Evolutionary conservation across 73 alveolate genomes (phyloP).

Genomic region (Tetrahymena borealis): DNA sequence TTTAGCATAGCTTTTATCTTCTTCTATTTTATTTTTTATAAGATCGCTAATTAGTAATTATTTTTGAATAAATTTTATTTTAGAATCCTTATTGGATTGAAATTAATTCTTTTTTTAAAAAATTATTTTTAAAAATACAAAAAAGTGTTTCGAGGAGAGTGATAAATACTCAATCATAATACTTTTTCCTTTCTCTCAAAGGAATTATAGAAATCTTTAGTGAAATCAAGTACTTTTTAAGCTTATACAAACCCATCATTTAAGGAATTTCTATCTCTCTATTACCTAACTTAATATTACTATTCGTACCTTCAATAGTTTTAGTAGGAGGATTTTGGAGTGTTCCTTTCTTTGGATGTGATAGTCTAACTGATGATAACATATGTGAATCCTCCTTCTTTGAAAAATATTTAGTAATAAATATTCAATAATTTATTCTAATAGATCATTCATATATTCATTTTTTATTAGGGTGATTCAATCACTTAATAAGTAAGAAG

Average conservation of each 20-base stretch:
- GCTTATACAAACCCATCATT: neutral
- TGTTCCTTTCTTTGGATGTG: slow-evolving; percentile 14
- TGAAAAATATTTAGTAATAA: slow-evolving; percentile 43
- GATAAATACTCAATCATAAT: slow-evolving; percentile 63
- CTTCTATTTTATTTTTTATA: slow-evolving; percentile 34
- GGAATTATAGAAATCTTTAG: slow-evolving; percentile 22
- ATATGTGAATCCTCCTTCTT: slow-evolving; percentile 35
- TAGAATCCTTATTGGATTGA: slow-evolving; percentile 38
- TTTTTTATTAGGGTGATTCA: slow-evolving; percentile 30
- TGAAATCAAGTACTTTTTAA: neutral
- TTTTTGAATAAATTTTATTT: slow-evolving; percentile 58
- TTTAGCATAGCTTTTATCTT: slow-evolving; percentile 45
- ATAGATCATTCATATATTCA: neutral
- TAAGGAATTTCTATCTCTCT: neutral
- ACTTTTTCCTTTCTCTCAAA: slow-evolving; percentile 54
- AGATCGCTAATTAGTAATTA: neutral
- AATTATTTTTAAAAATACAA: too few species aligned
- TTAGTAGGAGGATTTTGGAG: slow-evolving; percentile 61
- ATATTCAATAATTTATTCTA: slow-evolving; percentile 43
- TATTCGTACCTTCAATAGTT: slow-evolving; percentile 25
- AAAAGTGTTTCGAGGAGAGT: slow-evolving; percentile 46
- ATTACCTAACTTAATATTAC: neutral
- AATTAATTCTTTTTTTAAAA: slow-evolving; percentile 57
- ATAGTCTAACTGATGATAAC: neutral
- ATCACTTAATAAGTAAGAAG: slow-evolving; percentile 49